Percentiles rank a stretch among this genome's conserved stretches.
phyloP scores from a whole-genome alignment of 2,329 filamentous ascomycete genomes.

The Graphiopsis chlorocephala region DNA sequence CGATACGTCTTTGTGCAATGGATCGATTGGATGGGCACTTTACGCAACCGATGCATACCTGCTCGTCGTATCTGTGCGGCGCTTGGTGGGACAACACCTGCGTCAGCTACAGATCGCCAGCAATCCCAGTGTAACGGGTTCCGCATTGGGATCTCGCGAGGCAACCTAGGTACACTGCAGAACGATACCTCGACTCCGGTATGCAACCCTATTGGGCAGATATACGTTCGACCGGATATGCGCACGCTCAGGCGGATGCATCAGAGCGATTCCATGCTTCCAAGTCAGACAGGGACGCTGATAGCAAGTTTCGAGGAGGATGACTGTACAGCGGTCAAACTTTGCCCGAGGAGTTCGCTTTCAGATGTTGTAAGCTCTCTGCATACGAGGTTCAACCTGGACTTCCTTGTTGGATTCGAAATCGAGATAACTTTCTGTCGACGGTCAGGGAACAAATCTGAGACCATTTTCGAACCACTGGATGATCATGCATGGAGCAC shows the following conservation, averaged over 20 bases:
- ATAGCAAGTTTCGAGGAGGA: constrained; percentile 64
- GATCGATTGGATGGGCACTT: constrained; percentile 71
- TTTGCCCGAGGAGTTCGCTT: constrained; percentile 60
- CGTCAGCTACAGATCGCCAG: background rate
- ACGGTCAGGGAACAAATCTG: constrained; percentile 37
- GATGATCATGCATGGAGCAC: constrained; percentile 71
- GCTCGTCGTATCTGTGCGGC: constrained; percentile 22
- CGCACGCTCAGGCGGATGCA: constrained; percentile 56
- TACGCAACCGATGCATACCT: constrained; percentile 66
- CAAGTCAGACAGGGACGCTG: constrained; percentile 58
- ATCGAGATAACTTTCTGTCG: constrained; percentile 73
- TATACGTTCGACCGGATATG: constrained; percentile 65
- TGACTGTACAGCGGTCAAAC: constrained; percentile 48
- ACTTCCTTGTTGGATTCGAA: constrained; percentile 73
- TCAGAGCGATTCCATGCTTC: constrained; percentile 37
- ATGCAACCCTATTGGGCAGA: constrained; percentile 61
- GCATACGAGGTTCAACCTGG: constrained; percentile 50
- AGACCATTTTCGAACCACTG: constrained; percentile 43
- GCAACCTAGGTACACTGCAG: constrained; percentile 64
- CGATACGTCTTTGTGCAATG: constrained; percentile 73
- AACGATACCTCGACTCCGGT: constrained; percentile 59
- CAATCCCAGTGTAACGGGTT: background rate
- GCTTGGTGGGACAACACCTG: no score
- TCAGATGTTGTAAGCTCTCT: constrained; percentile 52
- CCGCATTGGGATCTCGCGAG: constrained; percentile 61